Percentiles rank a stretch among this genome's conserved stretches.
These are phyloP conservation scores for Xylariales sp. DNA, from an alignment of 2,329 filamentous ascomycete genomes.

Conservation along the genomic window DNA sequence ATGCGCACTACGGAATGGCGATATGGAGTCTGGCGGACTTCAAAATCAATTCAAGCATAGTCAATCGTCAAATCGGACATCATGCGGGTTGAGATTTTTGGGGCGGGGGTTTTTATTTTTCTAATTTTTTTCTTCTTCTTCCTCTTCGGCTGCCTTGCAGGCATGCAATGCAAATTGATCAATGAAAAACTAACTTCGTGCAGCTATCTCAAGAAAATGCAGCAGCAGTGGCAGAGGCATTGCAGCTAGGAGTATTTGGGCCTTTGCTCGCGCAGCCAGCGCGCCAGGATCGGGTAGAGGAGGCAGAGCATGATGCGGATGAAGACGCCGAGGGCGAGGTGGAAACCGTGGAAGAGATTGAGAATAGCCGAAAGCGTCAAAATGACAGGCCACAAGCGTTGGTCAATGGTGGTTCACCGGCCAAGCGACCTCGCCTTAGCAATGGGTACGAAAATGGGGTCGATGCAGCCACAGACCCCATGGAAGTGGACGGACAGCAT, in stretches of 20 bases:
- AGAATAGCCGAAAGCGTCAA: conserved; percentile 47
- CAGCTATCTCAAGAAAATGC: conserved; percentile 44
- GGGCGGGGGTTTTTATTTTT: no score
- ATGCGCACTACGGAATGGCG: no score
- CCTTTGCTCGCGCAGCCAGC: conserved; percentile 39
- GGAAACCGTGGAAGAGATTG: conserved; percentile 31
- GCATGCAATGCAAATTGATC: no score
- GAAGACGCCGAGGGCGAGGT: conserved; percentile 29
- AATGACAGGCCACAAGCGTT: conserved; percentile 37
- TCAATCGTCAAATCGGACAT: no score
- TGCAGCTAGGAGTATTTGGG: conserved; percentile 53
- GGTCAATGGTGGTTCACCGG: conserved; percentile 50
- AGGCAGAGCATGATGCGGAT: conserved; percentile 27
- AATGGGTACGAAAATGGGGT: conserved; percentile 55
- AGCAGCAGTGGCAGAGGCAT: conserved; percentile 39
- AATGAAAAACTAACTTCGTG: conserved; percentile 33
- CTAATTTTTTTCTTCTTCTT: no score
- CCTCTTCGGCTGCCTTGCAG: no score
- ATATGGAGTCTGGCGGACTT: no score
- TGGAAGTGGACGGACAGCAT: conserved; percentile 53
- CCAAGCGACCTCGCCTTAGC: conserved; percentile 56
- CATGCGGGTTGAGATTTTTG: no score
- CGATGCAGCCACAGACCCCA: conserved; percentile 50
- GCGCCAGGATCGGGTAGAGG: conserved; percentile 12
- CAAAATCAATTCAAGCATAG: no score